Percentiles rank a stretch among this genome's conserved stretches.
Evolutionary conservation across 1,284 basidiomycete species (phyloP).

Genomic region (Ustilago shanxiensis): DNA sequence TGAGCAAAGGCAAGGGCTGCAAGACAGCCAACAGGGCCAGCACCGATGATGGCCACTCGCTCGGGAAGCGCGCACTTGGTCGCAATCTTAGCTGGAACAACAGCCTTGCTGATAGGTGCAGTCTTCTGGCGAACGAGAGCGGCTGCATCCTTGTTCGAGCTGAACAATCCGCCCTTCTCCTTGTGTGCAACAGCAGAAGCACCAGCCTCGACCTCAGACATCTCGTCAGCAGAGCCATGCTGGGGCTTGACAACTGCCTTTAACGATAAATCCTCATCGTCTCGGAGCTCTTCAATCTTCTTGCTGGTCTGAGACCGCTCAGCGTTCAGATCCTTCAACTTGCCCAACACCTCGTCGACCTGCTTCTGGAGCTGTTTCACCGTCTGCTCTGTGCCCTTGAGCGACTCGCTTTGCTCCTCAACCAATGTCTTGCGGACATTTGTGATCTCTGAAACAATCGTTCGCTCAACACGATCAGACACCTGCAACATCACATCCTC

Average conservation of each 20-base stretch:
- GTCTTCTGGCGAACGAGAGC: not conserved
- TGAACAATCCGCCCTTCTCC: not conserved
- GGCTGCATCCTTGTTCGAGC: not conserved
- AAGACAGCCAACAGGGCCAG: constrained; percentile 94
- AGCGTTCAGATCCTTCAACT: constrained; percentile 15
- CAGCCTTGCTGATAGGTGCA: not conserved
- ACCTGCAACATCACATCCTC: constrained; percentile 47
- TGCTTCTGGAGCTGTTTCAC: constrained; percentile 17
- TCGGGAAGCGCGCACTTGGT: constrained; percentile 39
- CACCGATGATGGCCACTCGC: constrained; percentile 76
- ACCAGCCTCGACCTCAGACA: constrained; percentile 11
- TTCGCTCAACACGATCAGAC: constrained; percentile 22
- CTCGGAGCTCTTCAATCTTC: constrained; percentile 1
- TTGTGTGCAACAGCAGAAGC: not conserved
- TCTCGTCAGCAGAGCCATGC: constrained; percentile 2
- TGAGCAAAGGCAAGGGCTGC: constrained; percentile 87
- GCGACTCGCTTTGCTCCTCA: constrained; percentile 36
- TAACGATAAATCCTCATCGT: not conserved
- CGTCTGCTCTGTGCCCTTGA: constrained; percentile 26
- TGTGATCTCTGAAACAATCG: constrained; percentile 48
- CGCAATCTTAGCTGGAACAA: constrained; percentile 10
- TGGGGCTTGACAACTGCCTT: not conserved
- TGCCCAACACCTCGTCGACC: constrained; percentile 13
- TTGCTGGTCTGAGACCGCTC: constrained; percentile 4
- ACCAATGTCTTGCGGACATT: constrained; percentile 47